Conservation (phyloP, 306 rosid species). For the Pueraria montana region DNA sequence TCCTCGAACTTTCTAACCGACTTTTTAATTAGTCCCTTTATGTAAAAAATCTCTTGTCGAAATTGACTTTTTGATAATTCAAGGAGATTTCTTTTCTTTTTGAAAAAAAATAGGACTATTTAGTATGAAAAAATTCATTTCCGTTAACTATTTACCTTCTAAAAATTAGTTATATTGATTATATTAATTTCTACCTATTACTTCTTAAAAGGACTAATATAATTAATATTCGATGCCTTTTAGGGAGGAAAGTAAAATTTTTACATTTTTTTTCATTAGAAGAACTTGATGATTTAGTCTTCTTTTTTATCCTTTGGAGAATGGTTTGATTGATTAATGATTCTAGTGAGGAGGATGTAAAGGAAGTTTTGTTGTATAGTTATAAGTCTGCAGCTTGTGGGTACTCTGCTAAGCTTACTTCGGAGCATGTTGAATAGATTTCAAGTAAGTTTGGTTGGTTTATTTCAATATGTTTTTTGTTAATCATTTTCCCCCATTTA, state of each 20-base stretch:
- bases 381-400: conserved; percentile 92
- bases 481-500: too few relatives aligned
- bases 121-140: background rate
- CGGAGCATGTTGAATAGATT: conserved; percentile 56
- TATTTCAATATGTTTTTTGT: too few relatives aligned
- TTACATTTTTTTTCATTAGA: background rate
- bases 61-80: too few relatives aligned
- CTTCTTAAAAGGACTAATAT: too few relatives aligned
- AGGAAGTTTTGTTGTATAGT: too few relatives aligned
- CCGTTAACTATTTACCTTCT: too few relatives aligned
- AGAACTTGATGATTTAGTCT: background rate
- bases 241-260: background rate
- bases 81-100: too few relatives aligned
- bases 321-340: background rate
- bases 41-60: too few relatives aligned
- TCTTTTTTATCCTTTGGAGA: background rate
- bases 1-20: background rate
- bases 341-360: conserved; percentile 88
- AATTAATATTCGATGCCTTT: too few relatives aligned
- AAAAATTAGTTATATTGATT: too few relatives aligned
- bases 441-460: conserved; percentile 54
- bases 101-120: background rate
- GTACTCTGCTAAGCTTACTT: conserved; percentile 88
- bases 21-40: too few relatives aligned
- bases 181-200: too few relatives aligned